Base-by-base conservation (phyloP, 2,329 filamentous ascomycete genomes). In the Aspergillus fumigatus region DNA sequence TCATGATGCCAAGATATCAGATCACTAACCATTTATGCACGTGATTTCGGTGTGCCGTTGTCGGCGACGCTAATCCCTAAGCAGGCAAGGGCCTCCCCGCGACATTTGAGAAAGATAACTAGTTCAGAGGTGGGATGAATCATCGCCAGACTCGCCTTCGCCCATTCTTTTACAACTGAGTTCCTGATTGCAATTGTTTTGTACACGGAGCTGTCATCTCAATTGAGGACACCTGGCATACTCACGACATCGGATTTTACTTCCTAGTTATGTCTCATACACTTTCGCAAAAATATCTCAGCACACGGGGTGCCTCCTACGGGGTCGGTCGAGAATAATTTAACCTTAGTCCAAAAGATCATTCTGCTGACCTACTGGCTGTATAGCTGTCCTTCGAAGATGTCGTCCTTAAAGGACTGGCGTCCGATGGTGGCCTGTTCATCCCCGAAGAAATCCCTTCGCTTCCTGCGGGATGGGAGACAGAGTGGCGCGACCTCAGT, bases 341-440 rank as follows among this genome's bases (percentile, higher is more conserved):
- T 25, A 50, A 40, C 53, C 21, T 23, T 27, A 5, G 47, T 19
- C 25, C 40, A 51, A 11, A 52, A 32, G 40, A 48, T 53, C 2
- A 11, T 21, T 35, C 57, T 11, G 55, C 59, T 65, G 50, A 64
- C 50, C n/a, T 26, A 41, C 8, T 32, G 59, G 17, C 17, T 26
- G 0, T 45, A 32, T 55, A 74, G 72, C 67, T 95, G 65, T 92
- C 90, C 52, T 96, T 97, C 73, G 92, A 97, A 75, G 87, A 92
- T 53, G 92, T 92, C 49, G 91, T 96, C 43, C 81, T 96, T 62
- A 95, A 96, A 75, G 92, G 92, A 48, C 85, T 96, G 56, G 92
- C 91, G 57, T 81, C 84, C 48, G 92, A 97, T 69, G 90, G 91
- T 57, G 92, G 92, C 53, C 86, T 96, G 27, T 96, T 93, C 79